Evolutionary conservation across 2,329 filamentous ascomycete genomes (phyloP).

Genomic region (Hypoxylon sp.): DNA sequence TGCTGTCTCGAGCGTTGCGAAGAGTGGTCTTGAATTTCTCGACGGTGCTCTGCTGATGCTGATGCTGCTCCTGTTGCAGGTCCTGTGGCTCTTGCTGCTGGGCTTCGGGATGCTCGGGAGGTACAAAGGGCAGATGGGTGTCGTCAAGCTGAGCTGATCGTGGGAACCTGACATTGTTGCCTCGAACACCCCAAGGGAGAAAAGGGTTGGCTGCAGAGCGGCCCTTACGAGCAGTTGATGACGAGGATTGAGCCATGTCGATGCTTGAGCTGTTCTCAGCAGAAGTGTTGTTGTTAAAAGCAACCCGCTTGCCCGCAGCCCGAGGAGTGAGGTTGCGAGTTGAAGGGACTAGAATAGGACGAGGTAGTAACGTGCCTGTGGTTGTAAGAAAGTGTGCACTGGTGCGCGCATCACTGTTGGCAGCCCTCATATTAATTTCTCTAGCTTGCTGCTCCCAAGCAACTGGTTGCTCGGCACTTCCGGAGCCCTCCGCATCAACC

Average conservation of each 20-base stretch:
- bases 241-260: not conserved
- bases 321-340: not conserved
- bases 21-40: not conserved
- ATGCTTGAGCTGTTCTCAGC: not conserved
- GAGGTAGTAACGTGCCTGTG: not conserved
- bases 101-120: not conserved
- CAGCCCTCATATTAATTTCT: not conserved
- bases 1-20: not conserved
- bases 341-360: not conserved
- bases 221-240: not conserved
- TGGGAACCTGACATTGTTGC: not conserved
- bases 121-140: not conserved
- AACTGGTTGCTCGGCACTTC: not conserved
- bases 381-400: not conserved
- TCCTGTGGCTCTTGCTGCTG: not conserved
- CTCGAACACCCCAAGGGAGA: not conserved
- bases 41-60: not conserved
- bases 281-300: not conserved
- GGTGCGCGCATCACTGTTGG: not conserved
- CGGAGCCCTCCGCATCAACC: not conserved
- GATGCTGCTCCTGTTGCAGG: not conserved
- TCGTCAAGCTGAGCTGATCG: not conserved
- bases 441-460: not conserved
- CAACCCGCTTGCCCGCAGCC: not conserved
- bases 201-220: not conserved